Evolutionary conservation across 371 early-diverging fungal species (phyloP), one percentile per base, ranked within the genome.

Genomic region (Basidiobolus meristosporus): DNA sequence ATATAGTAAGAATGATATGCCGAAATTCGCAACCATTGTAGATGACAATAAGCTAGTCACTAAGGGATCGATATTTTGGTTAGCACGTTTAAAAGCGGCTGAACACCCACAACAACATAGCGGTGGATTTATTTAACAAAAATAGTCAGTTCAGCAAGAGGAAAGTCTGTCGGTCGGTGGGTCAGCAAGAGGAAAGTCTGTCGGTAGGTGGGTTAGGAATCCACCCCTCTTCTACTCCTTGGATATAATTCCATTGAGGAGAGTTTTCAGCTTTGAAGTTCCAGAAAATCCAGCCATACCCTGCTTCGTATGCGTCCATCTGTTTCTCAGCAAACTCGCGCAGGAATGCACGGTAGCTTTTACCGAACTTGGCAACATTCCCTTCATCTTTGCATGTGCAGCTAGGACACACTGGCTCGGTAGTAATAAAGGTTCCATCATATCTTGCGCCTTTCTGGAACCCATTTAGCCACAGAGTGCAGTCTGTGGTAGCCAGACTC

Each of bases 281-380:
- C 82, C 82, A 82, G 40, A 74, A 79, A 45, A 78, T 71, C 80
- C 80, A 82, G 0, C 82, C 82, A 18, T 52, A 38, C 1, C 62
- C 65, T 42, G 31, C 51, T 44, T 64, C 66, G 43, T 62, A 73
- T 1, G 65, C 63, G 46, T 65, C 67, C 46, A 68, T 51, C 47
- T 73, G 73, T 0, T 56, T 50, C 47, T 57, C 56, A 0, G 65
- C 59, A 39, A 64, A 68, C n/a, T 46, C 52, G 4, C 45, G 34
- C 39, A 62, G 40, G 35, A 47, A 60, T 16, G 52, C 34, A 0
- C 56, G 41, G 20, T 62, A 60, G 16, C 55, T 55, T 0, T 38
- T 30, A 9, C 53, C 47, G 45, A 53, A 70, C 1, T 37, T 22
- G 1, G 33, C 43, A 22, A 56, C 38, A 11, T 53, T 42, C 31